These are phyloP conservation scores for Phytophthora kernoviae DNA, from an alignment of 352 stramenopile genomes.

Conservation along the genomic window DNA sequence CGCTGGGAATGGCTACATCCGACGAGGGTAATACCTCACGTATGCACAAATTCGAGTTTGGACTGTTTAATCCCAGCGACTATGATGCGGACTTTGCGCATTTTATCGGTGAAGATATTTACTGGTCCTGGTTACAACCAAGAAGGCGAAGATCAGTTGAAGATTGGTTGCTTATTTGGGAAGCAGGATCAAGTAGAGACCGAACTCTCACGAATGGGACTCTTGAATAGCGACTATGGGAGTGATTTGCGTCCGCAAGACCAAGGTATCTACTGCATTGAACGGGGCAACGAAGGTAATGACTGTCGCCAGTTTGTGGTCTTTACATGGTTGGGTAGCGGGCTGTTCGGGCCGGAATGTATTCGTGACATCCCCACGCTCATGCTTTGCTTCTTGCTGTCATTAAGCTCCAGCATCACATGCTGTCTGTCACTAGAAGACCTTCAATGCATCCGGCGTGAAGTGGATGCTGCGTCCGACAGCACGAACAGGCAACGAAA, in stretches of 20 bases:
- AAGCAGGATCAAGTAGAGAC: slow-evolving; percentile 55
- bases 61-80: slow-evolving; percentile 42
- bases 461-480: slow-evolving; percentile 10
- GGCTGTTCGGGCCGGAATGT: slow-evolving; percentile 36
- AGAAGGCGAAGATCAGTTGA: slow-evolving; percentile 16
- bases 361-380: slow-evolving; percentile 68
- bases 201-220: slow-evolving; percentile 38
- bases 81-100: slow-evolving; percentile 68
- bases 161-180: slow-evolving; percentile 58
- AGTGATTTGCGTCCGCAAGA: slow-evolving; percentile 27
- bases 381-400: slow-evolving; percentile 50
- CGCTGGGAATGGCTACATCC: slow-evolving; percentile 44
- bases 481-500: slow-evolving; percentile 16
- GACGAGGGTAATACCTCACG: slow-evolving; percentile 13
- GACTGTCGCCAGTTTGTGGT: slow-evolving; percentile 33
- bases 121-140: neutral
- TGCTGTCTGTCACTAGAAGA: slow-evolving; percentile 30
- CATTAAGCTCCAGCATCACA: slow-evolving; percentile 25
- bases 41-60: slow-evolving; percentile 48
- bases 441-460: slow-evolving; percentile 12
- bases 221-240: slow-evolving; percentile 43
- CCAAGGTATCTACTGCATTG: slow-evolving; percentile 61
- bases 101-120: slow-evolving; percentile 52
- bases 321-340: slow-evolving; percentile 54
- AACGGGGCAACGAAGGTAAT: neutral